Conservation (phyloP, 2,329 filamentous ascomycete genomes). For the Claviceps sp. region DNA sequence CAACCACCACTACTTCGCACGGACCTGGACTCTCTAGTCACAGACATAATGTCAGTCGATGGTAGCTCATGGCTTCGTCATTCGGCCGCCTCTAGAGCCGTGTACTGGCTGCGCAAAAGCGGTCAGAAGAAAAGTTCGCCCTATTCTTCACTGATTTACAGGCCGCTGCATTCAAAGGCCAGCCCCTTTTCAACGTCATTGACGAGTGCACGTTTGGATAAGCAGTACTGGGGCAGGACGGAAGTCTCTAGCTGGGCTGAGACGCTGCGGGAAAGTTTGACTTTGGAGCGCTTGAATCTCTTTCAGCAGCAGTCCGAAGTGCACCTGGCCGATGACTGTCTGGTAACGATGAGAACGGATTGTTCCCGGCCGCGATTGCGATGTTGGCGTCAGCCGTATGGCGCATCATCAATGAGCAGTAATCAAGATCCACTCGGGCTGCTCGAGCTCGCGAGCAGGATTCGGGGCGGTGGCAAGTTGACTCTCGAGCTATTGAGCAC, state of each 20-base stretch:
- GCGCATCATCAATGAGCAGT: background rate
- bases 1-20: constrained; percentile 65
- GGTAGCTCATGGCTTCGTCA: constrained; percentile 74
- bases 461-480: constrained; percentile 52
- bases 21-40: constrained; percentile 58
- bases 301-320: constrained; percentile 2
- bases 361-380: background rate
- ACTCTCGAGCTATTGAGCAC: constrained; percentile 63
- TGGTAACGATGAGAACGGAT: constrained; percentile 6
- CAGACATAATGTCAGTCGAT: constrained; percentile 62
- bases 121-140: constrained; percentile 7
- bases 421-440: constrained; percentile 70
- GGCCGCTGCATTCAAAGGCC: background rate
- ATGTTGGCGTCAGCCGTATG: background rate
- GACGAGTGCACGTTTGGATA: background rate
- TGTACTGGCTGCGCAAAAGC: constrained; percentile 47
- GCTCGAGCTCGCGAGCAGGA: constrained; percentile 51
- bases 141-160: constrained; percentile 4
- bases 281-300: constrained; percentile 17
- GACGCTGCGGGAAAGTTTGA: constrained; percentile 21
- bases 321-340: background rate
- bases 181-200: background rate
- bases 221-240: constrained; percentile 17
- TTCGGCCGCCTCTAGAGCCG: constrained; percentile 66
- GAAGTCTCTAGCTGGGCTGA: constrained; percentile 25